Conservation (phyloP, 192 early-diverging fungal genomes). For the Coemansia sp. region DNA sequence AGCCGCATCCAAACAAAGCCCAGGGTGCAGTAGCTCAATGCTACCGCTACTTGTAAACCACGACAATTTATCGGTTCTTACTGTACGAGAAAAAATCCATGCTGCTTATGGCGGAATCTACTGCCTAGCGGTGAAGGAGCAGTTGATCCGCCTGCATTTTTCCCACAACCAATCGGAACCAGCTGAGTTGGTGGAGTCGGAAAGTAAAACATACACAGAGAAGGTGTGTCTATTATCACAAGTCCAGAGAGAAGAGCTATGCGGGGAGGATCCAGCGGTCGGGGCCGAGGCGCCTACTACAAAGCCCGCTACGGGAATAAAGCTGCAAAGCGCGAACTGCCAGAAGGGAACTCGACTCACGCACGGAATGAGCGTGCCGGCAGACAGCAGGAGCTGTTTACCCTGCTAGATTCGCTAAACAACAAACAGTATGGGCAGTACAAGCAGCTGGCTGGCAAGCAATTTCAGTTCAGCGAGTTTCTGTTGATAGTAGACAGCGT, state of each 20-base stretch:
- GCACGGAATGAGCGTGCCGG: background rate
- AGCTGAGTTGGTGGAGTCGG: background rate
- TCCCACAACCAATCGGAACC: too few species aligned
- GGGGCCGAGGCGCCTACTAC: constrained; percentile 30
- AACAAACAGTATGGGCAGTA: constrained; percentile 29
- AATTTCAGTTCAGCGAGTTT: constrained; percentile 27
- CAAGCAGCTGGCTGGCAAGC: constrained; percentile 30
- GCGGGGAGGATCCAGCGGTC: constrained; percentile 13
- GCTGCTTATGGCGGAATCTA: too few species aligned
- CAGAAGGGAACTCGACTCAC: background rate
- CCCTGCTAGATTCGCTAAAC: constrained; percentile 20
- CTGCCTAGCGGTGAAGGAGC: too few species aligned
- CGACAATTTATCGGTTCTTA: too few species aligned
- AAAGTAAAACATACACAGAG: background rate
- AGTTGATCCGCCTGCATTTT: too few species aligned
- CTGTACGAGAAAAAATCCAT: too few species aligned
- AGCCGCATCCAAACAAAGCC: too few species aligned
- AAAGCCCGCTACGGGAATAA: constrained; percentile 25
- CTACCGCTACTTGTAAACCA: too few species aligned
- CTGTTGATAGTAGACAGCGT: constrained; percentile 34
- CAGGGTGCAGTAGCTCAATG: too few species aligned
- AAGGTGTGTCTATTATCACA: background rate
- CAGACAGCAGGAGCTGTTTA: constrained; percentile 12
- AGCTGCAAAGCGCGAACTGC: background rate
- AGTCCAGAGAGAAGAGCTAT: background rate